phyloP scores from a whole-genome alignment of 345 rosid species.

The Ailanthus altissimus region DNA sequence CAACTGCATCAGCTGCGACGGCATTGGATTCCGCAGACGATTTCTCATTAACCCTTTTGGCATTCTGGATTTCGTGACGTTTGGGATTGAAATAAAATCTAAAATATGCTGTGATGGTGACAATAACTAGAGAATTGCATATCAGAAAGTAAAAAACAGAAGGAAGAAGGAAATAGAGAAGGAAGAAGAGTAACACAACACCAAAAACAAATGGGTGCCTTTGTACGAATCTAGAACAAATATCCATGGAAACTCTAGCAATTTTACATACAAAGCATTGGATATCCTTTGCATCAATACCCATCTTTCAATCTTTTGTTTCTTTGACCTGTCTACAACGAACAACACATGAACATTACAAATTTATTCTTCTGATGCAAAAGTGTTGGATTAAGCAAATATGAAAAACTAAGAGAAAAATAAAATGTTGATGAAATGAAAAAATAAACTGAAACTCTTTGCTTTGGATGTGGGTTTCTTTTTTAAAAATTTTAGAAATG shows the following conservation, averaged over 20 bases:
- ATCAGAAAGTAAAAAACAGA: constrained; percentile 52
- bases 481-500: constrained; percentile 25
- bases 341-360: neutral
- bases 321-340: constrained; percentile 2
- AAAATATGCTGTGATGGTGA: constrained; percentile 35
- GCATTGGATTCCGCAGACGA: constrained; percentile 18
- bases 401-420: neutral
- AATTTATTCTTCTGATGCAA: neutral
- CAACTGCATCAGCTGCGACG: constrained; percentile 8
- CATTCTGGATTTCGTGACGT: constrained; percentile 1
- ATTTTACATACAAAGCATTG: constrained; percentile 42
- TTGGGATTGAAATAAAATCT: constrained; percentile 29
- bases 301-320: constrained; percentile 52
- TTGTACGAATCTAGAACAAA: constrained; percentile 30
- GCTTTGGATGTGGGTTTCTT: constrained; percentile 17
- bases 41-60: constrained; percentile 16
- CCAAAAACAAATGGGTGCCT: constrained; percentile 53
- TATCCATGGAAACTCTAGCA: constrained; percentile 36
- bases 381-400: too few relatives aligned
- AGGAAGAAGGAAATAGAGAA: constrained; percentile 55
- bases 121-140: constrained; percentile 50
- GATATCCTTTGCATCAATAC: constrained; percentile 48
- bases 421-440: constrained; percentile 3
- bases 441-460: neutral
- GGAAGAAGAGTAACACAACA: constrained; percentile 31